Percentiles rank a stretch among this genome's conserved stretches.
phyloP scores from a whole-genome alignment of 2,329 filamentous ascomycete species.

The Fusarium marasasianum region DNA sequence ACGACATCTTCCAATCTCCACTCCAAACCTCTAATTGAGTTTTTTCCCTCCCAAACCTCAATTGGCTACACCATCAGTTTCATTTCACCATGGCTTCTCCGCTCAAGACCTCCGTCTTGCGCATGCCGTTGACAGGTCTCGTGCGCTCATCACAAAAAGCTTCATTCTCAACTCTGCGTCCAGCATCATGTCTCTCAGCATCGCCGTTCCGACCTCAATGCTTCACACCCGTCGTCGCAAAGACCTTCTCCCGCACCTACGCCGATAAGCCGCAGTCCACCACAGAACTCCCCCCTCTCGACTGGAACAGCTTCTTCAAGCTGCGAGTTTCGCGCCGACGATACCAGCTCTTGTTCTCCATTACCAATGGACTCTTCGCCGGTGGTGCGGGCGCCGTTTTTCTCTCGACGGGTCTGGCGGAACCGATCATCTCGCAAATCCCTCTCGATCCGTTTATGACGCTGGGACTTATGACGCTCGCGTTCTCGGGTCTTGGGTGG shows the following conservation, averaged over 20 bases:
- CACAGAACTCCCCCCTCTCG: slow-evolving; percentile 55
- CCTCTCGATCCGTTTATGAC: slow-evolving; percentile 90
- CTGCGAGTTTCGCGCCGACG: slow-evolving; percentile 86
- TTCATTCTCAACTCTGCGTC: slow-evolving; percentile 42
- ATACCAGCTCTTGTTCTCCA: slow-evolving; percentile 82
- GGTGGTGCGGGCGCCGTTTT: slow-evolving; percentile 71
- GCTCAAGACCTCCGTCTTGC: slow-evolving; percentile 47
- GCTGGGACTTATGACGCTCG: slow-evolving; percentile 81
- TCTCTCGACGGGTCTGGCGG: slow-evolving; percentile 76
- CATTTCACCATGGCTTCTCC: slow-evolving; percentile 42
- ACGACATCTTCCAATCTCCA: slow-evolving; percentile 29
- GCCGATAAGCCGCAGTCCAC: slow-evolving; percentile 24
- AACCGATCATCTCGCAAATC: slow-evolving; percentile 74
- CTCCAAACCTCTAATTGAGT: slow-evolving; percentile 22
- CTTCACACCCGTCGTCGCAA: slow-evolving; percentile 21
- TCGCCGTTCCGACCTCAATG: slow-evolving; percentile 31
- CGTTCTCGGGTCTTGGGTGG: slow-evolving; percentile 86
- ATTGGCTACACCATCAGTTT: background rate
- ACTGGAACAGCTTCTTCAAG: slow-evolving; percentile 94
- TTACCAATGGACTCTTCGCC: slow-evolving; percentile 69
- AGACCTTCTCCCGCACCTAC: slow-evolving; percentile 31
- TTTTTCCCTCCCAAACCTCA: background rate
- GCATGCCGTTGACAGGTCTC: slow-evolving; percentile 41
- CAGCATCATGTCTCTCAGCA: slow-evolving; percentile 36
- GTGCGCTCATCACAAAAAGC: slow-evolving; percentile 42